Base-by-base conservation (phyloP, 306 rosid genomes). In the Quercus variabilis region DNA sequence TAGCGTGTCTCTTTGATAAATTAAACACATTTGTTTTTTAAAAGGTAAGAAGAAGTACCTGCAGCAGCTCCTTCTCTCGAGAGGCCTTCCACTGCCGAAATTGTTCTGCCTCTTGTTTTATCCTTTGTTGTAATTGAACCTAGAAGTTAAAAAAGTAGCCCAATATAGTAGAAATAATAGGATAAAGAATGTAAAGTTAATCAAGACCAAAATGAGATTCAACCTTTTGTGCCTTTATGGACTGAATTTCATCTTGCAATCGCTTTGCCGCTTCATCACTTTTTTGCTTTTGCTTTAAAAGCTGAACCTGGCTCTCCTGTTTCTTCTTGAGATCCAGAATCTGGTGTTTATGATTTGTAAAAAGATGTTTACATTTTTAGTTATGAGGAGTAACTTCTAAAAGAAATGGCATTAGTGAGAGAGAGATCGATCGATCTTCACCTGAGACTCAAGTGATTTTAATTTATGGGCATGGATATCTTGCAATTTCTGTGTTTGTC, bases 51-150 rank as follows among this genome's bases (percentile, higher is more conserved):
- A 57, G 54, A 13, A 88, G 80, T 84, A 96, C 99, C 88, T 96
- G 99, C 73, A 96, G 93, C 71, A 96, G 84, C 75, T 96, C 99
- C 89, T 96, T 96, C 87, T 96, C 99, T 85, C 99, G 92, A 65
- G 98, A 91, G 54, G 98, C 99, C 86, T 96, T 96, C 99, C 99
- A 96, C 78, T 90, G 99, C 73, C 99, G 96, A 86, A 96, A 96
- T 80, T 96, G 99, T 83, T 96, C 99, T 8, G 98, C 98, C 81
- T 96, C 99, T 89, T 96, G 99, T 85, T 96, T 96, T 84, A 96
- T 96, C 87, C 82, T 93, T 49, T 96, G 96, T 84, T 96, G 99
- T 88, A 96, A 82, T 73, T 96, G 99, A 84, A 96, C 99, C 99
- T 96, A 84, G 64, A 23, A 79, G 75, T 68, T 2, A 6, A 59